Conservation (phyloP, 2,329 filamentous ascomycete species). For the Colletotrichum sp. region DNA sequence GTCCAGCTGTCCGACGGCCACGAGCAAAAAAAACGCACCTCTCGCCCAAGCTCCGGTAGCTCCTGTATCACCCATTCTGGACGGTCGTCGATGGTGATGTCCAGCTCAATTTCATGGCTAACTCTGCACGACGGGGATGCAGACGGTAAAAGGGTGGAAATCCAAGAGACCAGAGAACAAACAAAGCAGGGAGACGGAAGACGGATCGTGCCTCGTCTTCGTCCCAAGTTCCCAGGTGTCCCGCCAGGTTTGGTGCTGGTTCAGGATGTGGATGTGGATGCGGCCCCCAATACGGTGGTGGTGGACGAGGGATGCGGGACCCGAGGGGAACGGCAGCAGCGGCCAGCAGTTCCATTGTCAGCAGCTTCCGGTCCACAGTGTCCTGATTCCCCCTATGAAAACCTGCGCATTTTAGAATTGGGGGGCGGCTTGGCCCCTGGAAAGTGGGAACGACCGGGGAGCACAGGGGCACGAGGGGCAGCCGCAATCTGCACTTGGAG, state of each 20-base stretch:
- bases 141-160: background rate
- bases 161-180: background rate
- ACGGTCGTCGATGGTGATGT: conserved; percentile 4
- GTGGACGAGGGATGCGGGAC: background rate
- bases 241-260: background rate
- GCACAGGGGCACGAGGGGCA: background rate
- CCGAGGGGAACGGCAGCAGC: background rate
- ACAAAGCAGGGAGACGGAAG: background rate
- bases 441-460: conserved; percentile 1
- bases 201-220: conserved; percentile 6
- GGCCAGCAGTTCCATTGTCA: background rate
- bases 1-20: background rate
- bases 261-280: background rate
- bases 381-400: conserved; percentile 12
- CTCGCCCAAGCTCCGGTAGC: conserved; percentile 8
- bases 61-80: conserved; percentile 18
- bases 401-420: conserved; percentile 7
- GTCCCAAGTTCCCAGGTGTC: conserved; percentile 4
- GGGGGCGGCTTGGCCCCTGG: background rate
- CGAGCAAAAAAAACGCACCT: background rate
- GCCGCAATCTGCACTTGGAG: background rate
- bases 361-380: background rate
- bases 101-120: conserved; percentile 18
- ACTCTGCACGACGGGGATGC: background rate
- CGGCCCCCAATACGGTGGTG: background rate